These are phyloP conservation scores for Phytophthora litchii DNA, from an alignment of 352 stramenopile genomes.

Conservation along the genomic window DNA sequence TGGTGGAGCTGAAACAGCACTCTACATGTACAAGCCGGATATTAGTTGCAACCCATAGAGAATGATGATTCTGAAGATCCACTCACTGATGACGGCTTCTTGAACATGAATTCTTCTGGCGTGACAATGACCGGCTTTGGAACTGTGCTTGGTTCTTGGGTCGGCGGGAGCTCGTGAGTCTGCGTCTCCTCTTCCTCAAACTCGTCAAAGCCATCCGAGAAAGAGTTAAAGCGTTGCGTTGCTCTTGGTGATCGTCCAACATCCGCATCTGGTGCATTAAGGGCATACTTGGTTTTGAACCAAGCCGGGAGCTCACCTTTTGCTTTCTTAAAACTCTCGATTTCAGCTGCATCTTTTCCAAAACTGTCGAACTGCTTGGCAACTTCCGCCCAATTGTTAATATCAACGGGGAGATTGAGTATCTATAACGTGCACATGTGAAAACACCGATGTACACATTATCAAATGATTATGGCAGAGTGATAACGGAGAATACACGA, in stretches of 20 bases:
- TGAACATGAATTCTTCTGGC: slow-evolving; percentile 68
- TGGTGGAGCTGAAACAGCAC: slow-evolving; percentile 33
- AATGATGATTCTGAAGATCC: neutral
- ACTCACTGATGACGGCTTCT: slow-evolving; percentile 44
- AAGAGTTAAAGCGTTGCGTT: slow-evolving; percentile 33
- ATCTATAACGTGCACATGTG: slow-evolving; percentile 36
- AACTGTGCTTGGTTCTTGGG: slow-evolving; percentile 36
- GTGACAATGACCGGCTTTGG: slow-evolving; percentile 58
- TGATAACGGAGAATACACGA: slow-evolving; percentile 15
- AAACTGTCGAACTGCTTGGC: slow-evolving; percentile 73
- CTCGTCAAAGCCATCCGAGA: slow-evolving; percentile 43
- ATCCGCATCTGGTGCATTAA: slow-evolving; percentile 65
- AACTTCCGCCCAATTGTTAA: slow-evolving; percentile 52
- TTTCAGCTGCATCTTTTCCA: slow-evolving; percentile 66
- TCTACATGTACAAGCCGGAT: slow-evolving; percentile 17
- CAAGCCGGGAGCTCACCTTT: slow-evolving; percentile 68
- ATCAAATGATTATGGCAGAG: neutral
- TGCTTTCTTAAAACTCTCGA: slow-evolving; percentile 65
- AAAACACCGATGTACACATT: slow-evolving; percentile 1
- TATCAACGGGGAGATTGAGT: slow-evolving; percentile 66
- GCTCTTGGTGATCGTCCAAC: slow-evolving; percentile 49
- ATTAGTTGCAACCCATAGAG: slow-evolving; percentile 2
- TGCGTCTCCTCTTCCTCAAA: slow-evolving; percentile 32
- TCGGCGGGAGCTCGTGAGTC: slow-evolving; percentile 5
- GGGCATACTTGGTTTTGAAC: slow-evolving; percentile 65